These are phyloP conservation scores for Aureobasidium vineae DNA, from an alignment of 2,329 filamentous ascomycete species.

Conservation along the genomic window DNA sequence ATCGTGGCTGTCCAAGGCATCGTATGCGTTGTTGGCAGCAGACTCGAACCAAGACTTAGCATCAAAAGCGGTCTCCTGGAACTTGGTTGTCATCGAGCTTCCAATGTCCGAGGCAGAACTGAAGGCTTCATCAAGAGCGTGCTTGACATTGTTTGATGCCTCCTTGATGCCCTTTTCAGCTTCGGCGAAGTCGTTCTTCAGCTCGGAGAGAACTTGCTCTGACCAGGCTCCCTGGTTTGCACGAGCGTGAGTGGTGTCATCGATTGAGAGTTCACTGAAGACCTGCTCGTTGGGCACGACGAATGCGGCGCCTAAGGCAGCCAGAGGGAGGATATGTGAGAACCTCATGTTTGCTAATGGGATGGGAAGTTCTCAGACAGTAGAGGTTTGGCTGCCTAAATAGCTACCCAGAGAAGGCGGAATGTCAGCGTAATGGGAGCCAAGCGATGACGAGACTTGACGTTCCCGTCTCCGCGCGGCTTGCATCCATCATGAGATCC, in stretches of 20 bases:
- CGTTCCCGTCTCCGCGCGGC: conserved; percentile 12
- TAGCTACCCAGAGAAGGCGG: conserved; percentile 2
- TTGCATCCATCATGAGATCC: conserved; percentile 19
- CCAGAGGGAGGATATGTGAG: conserved; percentile 49
- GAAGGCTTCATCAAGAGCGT: conserved; percentile 47
- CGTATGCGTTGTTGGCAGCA: conserved; percentile 38
- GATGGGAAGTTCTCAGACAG: conserved; percentile 7
- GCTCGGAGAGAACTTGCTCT: conserved; percentile 35
- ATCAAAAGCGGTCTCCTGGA: conserved; percentile 48
- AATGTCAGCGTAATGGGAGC: conserved; percentile 25
- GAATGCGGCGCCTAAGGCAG: conserved; percentile 52
- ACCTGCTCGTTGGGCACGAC: conserved; percentile 54
- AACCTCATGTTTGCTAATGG: conserved; percentile 48
- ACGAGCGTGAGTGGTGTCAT: conserved; percentile 38
- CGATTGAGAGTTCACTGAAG: conserved; percentile 45
- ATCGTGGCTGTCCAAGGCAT: conserved; percentile 35
- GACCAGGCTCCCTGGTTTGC: conserved; percentile 37
- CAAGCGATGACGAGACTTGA: conserved; percentile 26
- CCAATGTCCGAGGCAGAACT: conserved; percentile 42
- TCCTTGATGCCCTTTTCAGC: conserved; percentile 30
- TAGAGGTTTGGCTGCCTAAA: conserved; percentile 26
- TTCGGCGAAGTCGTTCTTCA: conserved; percentile 39
- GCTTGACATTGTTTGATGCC: conserved; percentile 36
- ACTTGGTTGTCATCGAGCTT: conserved; percentile 42
- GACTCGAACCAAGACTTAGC: conserved; percentile 48